A percentile compares a stretch with the other conserved stretches of the same genome.
phyloP scores from a whole-genome alignment of 768 basidiomycete species.

The Coprinellus micaceus region DNA sequence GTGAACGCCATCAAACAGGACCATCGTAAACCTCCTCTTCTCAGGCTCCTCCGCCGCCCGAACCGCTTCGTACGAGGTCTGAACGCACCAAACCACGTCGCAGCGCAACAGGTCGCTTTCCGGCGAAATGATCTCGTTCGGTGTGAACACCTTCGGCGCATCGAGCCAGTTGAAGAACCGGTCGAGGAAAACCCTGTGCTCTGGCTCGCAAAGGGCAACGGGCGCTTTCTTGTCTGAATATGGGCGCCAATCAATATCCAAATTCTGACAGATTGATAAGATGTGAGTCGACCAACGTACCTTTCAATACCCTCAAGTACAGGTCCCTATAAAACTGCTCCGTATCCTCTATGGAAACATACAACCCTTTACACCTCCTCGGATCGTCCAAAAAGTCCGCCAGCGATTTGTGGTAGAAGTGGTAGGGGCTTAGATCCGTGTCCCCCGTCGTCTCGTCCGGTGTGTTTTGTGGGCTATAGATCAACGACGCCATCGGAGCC shows the following conservation, averaged over 20 bases:
- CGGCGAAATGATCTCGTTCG: too few relatives aligned
- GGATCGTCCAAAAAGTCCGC: neutral
- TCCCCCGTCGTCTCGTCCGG: neutral
- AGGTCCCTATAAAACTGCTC: neutral
- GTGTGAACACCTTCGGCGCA: too few relatives aligned
- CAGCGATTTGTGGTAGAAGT: neutral
- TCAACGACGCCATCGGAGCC: neutral
- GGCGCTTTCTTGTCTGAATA: neutral
- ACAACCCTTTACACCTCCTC: neutral
- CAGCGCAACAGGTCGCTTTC: neutral
- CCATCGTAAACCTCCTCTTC: neutral
- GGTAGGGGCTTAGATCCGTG: neutral
- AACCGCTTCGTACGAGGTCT: neutral
- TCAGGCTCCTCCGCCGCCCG: too few relatives aligned
- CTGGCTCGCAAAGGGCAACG: neutral
- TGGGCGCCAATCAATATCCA: too few relatives aligned
- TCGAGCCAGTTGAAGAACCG: neutral
- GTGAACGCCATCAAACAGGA: neutral
- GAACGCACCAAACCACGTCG: neutral
- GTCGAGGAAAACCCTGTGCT: neutral
- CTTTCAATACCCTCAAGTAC: neutral
- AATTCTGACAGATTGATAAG: too few relatives aligned
- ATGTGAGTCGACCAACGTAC: too few relatives aligned
- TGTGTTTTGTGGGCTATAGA: neutral
- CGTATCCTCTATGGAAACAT: neutral